A percentile compares a stretch with the other conserved stretches of the same genome.
phyloP scores from a whole-genome alignment of 305 asterid species.

The Fraxinus latifolia region DNA sequence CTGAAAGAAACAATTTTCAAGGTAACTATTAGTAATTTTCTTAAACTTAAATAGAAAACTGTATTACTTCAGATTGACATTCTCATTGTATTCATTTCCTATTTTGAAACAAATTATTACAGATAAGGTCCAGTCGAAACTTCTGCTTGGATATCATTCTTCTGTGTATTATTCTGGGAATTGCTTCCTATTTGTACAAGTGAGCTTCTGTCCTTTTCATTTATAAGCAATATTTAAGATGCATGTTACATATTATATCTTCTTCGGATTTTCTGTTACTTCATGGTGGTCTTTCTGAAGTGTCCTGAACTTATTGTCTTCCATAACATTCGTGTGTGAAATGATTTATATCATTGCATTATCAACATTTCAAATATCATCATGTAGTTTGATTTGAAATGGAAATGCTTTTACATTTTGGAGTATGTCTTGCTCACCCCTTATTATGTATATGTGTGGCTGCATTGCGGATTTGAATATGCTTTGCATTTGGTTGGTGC shows the following conservation, averaged over 20 bases:
- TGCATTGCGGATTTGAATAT: background rate
- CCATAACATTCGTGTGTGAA: background rate
- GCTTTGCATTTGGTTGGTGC: background rate
- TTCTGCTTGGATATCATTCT: constrained; percentile 68
- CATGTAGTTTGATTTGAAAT: background rate
- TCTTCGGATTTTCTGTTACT: background rate
- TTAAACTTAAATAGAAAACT: background rate
- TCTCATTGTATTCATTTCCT: background rate
- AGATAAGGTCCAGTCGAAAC: constrained; percentile 70
- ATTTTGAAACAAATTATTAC: constrained; percentile 17
- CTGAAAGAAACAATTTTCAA: constrained; percentile 55
- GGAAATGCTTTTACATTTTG: background rate
- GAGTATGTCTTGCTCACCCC: background rate
- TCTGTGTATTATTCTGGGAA: constrained; percentile 67
- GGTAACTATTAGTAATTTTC: constrained; percentile 26
- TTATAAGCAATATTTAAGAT: background rate
- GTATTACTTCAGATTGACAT: background rate
- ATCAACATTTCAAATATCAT: background rate
- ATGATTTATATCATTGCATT: background rate
- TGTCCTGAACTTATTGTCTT: background rate
- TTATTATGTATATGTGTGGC: background rate
- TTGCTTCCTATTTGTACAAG: constrained; percentile 73
- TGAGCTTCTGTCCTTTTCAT: constrained; percentile 32
- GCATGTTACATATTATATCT: background rate
- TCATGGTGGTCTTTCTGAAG: background rate